Evolutionary conservation across 345 rosid genomes (phyloP), one percentile per base, ranked within the genome.

Genomic region (Eucalyptus polyanthemos): DNA sequence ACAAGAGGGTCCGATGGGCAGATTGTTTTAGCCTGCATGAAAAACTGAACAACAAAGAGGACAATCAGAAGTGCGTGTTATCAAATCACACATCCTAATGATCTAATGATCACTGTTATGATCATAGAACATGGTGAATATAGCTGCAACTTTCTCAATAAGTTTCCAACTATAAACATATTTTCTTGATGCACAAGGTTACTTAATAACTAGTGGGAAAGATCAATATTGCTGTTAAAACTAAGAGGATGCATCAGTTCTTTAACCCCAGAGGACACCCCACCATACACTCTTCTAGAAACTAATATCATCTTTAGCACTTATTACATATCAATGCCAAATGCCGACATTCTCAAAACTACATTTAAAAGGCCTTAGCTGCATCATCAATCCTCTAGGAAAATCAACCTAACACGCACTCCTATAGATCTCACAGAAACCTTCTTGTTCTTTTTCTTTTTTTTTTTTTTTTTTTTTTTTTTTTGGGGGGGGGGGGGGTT

Each of bases 1-100:
- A 98, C 97, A 90, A 97, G 96, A 86, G 99, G 99, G 93, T 98
- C 99, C 40, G 97, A 96, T 87, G 97, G 95, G 89, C 99, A 97
- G 87, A 97, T 96, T 81, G 94, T 89, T 94, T 96, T 97, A 86
- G 99, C 98, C 97, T 97, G 98, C 96, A 96, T 95, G 89, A 96
- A 95, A 92, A 98, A 98, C 99, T 98, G 94, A 25, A 90, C 90
- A 90, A 87, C 47, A 89, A 58, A 88, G 50, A 51, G 34, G 50
- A 40, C 24, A 22, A 76, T 76, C 47, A 76, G 85, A 76, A 13
- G 45, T 50, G 47, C 13, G 5, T 76, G 85, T 10, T 76, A 42
- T 76, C 47, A 40, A 53, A 60, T 91, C 86, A 93, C 87, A 86
- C 50, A 76, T 76, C 85, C 67, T 53, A 86, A 53, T 50, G 62